These are phyloP conservation scores for Aureobasidium sp. DNA, from an alignment of 2,329 filamentous ascomycete species.

Conservation along the genomic window DNA sequence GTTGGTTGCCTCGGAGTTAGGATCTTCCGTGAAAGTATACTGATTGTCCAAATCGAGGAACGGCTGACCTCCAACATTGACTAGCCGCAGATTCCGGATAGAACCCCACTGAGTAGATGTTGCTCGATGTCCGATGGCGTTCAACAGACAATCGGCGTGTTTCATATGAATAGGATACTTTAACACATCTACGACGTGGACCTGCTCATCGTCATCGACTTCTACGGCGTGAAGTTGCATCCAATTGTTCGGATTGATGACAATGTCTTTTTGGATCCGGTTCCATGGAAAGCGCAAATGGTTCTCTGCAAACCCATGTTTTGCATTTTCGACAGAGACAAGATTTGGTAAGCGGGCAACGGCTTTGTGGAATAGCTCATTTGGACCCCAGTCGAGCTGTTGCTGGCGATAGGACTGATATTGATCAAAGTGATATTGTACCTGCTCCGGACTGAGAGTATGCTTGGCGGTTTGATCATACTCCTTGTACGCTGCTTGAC, in stretches of 20 bases:
- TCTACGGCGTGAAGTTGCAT: constrained; percentile 16
- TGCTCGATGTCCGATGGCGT: not conserved
- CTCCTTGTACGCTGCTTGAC: not conserved
- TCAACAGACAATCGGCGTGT: constrained; percentile 1
- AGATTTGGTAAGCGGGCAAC: constrained; percentile 22
- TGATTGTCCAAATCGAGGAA: constrained; percentile 1
- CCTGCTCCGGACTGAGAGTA: constrained; percentile 4
- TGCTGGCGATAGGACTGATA: constrained; percentile 9
- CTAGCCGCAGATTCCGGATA: not conserved
- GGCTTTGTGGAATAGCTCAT: constrained; percentile 19
- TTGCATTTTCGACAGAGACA: constrained; percentile 11
- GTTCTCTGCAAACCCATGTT: constrained; percentile 18
- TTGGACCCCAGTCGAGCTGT: constrained; percentile 18
- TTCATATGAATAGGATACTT: constrained; percentile 4
- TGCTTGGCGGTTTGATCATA: constrained; percentile 17
- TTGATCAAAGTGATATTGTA: constrained; percentile 1
- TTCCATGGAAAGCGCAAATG: constrained; percentile 21
- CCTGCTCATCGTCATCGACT: constrained; percentile 5
- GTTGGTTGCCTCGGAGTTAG: not conserved
- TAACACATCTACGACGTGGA: constrained; percentile 5
- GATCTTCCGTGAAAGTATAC: not conserved
- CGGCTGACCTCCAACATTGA: constrained; percentile 6
- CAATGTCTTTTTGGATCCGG: constrained; percentile 15
- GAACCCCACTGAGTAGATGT: not conserved
- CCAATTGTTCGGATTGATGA: constrained; percentile 22